Evolutionary conservation across 306 rosid genomes (phyloP).

Genomic region (Elaeagnus macrophylla): DNA sequence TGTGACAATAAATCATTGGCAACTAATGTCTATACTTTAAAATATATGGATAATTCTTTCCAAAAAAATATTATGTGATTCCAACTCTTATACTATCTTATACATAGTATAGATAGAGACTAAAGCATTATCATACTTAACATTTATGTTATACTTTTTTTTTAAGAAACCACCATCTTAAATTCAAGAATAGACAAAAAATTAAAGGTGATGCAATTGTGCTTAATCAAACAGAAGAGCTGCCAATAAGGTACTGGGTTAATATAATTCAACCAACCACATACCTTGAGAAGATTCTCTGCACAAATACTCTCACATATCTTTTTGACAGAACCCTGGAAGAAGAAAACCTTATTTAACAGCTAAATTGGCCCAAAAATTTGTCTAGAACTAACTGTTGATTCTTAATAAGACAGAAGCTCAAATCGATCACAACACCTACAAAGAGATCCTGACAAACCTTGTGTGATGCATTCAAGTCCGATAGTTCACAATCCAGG

Average conservation of each 20-base stretch:
- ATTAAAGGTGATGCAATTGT: not conserved
- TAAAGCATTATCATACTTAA: too few species aligned
- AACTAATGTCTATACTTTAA: too few species aligned
- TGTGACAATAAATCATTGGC: too few species aligned
- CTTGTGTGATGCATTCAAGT: conserved; percentile 50
- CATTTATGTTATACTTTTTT: too few species aligned
- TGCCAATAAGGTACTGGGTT: conserved; percentile 10
- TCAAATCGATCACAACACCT: conserved; percentile 12
- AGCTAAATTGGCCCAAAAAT: not conserved
- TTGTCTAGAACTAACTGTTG: not conserved
- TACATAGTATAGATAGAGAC: too few species aligned
- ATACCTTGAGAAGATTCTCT: conserved; percentile 89
- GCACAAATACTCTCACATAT: conserved; percentile 44
- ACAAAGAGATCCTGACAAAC: conserved; percentile 43
- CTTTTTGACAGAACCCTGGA: conserved; percentile 48
- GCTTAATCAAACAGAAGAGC: not conserved
- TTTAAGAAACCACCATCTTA: too few species aligned
- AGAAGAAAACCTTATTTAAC: conserved; percentile 17
- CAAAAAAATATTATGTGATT: too few species aligned
- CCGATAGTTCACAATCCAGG: conserved; percentile 29
- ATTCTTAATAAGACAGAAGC: conserved; percentile 7
- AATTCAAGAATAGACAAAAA: not conserved
- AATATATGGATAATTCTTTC: too few species aligned
- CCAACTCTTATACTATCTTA: too few species aligned
- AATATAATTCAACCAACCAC: conserved; percentile 17